A percentile compares a stretch with the other conserved stretches of the same genome.
phyloP scores from a whole-genome alignment of 1,284 basidiomycete species.

The Violaceomyces palustris region DNA sequence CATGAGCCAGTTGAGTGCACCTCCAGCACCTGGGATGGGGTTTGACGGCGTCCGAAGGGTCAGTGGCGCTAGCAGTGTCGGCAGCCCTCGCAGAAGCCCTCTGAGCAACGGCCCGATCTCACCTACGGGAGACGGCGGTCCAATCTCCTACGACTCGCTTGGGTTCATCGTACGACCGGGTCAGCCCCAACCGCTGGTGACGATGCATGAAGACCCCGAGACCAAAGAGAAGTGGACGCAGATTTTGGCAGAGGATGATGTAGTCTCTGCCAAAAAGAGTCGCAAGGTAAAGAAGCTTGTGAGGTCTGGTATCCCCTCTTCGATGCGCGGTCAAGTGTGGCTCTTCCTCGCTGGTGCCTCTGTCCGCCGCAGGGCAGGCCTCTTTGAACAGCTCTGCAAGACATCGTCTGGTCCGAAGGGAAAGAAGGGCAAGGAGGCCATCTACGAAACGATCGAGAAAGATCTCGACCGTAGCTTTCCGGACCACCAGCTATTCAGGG shows the following conservation, averaged over 20 bases:
- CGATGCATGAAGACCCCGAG: conserved; percentile 63
- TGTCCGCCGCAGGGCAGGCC: conserved; percentile 34
- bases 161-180: conserved; percentile 33
- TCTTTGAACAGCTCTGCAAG: conserved; percentile 45
- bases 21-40: conserved; percentile 7
- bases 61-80: conserved; percentile 13
- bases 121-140: background rate
- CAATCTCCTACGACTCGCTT: conserved; percentile 19
- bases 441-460: conserved; percentile 47
- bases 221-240: conserved; percentile 71
- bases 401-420: conserved; percentile 29
- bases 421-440: conserved; percentile 37
- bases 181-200: conserved; percentile 7
- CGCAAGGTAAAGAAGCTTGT: conserved; percentile 79
- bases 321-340: conserved; percentile 48
- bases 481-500: conserved; percentile 40
- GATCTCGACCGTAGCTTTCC: conserved; percentile 47
- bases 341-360: conserved; percentile 42
- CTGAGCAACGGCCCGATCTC: conserved; percentile 2
- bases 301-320: conserved; percentile 67
- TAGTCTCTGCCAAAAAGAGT: conserved; percentile 67
- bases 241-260: conserved; percentile 62
- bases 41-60: no score
- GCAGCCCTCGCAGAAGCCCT: conserved; percentile 20
- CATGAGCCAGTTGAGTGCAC: conserved; percentile 16